Conservation (phyloP, 345 rosid genomes). For the Bruguiera parviflora region DNA sequence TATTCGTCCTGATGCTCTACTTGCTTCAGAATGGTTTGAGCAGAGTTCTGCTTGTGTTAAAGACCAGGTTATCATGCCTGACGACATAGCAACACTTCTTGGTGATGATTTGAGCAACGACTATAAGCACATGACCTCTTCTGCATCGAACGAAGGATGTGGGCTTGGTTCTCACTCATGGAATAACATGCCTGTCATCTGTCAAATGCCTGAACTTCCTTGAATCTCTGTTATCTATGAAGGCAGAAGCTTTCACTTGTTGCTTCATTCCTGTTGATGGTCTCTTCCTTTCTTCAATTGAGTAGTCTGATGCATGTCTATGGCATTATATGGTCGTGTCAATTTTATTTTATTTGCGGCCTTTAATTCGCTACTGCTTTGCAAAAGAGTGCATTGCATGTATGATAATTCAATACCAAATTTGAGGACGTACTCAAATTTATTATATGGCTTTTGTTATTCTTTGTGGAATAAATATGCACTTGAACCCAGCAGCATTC, state of each 20-base stretch:
- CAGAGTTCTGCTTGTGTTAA: constrained; percentile 47
- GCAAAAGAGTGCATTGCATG: constrained; percentile 6
- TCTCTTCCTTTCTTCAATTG: constrained; percentile 10
- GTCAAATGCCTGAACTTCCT: constrained; percentile 59
- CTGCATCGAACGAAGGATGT: constrained; percentile 50
- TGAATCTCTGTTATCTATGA: constrained; percentile 12
- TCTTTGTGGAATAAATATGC: constrained; percentile 21
- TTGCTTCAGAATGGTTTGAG: constrained; percentile 73
- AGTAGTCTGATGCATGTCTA: constrained; percentile 5
- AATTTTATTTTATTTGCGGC: constrained; percentile 15
- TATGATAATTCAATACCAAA: constrained; percentile 17
- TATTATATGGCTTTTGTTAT: constrained; percentile 10
- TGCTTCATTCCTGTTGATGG: constrained; percentile 17
- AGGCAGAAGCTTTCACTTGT: constrained; percentile 1
- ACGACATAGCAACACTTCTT: constrained; percentile 62
- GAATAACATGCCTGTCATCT: constrained; percentile 84
- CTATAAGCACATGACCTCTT: constrained; percentile 50
- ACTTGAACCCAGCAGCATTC: constrained; percentile 4
- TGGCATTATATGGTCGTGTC: constrained; percentile 15
- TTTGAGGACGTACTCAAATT: constrained; percentile 9
- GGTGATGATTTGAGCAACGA: constrained; percentile 67
- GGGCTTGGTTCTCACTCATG: constrained; percentile 63
- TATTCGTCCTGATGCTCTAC: constrained; percentile 57
- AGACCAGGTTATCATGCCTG: constrained; percentile 51
- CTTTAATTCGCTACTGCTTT: constrained; percentile 12